phyloP scores from a whole-genome alignment of 73 alveolate genomes.

The Paramecium biaurelia region DNA sequence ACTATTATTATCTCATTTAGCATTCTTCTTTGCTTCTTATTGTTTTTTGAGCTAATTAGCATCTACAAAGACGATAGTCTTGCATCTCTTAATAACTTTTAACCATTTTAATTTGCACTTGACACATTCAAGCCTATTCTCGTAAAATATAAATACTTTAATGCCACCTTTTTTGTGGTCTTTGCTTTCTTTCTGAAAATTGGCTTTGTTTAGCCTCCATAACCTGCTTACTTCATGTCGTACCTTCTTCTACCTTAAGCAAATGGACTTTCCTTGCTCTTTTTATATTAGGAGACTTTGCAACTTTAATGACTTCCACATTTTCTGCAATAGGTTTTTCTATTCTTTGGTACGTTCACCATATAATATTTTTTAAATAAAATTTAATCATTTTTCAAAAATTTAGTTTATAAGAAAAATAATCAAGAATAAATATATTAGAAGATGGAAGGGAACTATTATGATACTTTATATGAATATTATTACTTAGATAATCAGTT shows the following conservation, averaged over 20 bases:
- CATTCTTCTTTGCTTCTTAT: conserved; percentile 26
- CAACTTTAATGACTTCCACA: conserved; percentile 78
- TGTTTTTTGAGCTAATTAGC: conserved; percentile 42
- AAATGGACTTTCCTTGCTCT: conserved; percentile 82
- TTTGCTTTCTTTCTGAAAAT: conserved; percentile 97
- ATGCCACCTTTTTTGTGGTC: conserved; percentile 95
- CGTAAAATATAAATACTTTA: conserved; percentile 67
- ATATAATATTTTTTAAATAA: conserved; percentile 1
- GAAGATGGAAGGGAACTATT: too few relatives aligned
- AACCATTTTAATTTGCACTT: conserved; percentile 89
- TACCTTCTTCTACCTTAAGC: conserved; percentile 93
- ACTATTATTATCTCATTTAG: conserved; percentile 16
- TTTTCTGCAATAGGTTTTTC: conserved; percentile 80
- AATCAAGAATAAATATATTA: too few relatives aligned
- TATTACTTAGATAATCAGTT: background rate
- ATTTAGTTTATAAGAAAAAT: background rate
- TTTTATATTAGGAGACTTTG: conserved; percentile 89
- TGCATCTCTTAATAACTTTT: conserved; percentile 90
- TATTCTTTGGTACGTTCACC: conserved; percentile 87
- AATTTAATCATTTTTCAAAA: conserved; percentile 30
- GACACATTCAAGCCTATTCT: conserved; percentile 85
- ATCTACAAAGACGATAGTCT: conserved; percentile 93
- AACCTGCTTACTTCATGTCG: conserved; percentile 94
- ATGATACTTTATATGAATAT: background rate
- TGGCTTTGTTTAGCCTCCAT: conserved; percentile 97